phyloP scores from a whole-genome alignment of 2,329 filamentous ascomycete genomes.

The Cercospora sojina region DNA sequence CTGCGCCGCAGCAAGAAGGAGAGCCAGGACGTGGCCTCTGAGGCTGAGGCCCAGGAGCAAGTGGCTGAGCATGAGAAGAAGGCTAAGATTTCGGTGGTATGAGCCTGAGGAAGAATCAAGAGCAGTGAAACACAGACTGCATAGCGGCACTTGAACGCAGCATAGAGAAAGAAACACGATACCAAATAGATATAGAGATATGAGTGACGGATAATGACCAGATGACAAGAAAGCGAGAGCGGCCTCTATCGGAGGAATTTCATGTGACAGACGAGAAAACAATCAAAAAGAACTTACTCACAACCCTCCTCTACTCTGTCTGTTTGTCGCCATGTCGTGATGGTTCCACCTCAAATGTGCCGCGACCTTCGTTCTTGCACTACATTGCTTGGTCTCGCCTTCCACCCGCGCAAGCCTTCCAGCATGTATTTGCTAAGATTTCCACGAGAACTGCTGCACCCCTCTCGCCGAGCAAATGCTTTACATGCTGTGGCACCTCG shows the following conservation, averaged over 20 bases:
- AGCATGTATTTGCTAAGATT: neutral
- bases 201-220: conserved; percentile 8
- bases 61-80: conserved; percentile 18
- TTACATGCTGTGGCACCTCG: neutral
- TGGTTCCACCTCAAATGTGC: neutral
- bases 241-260: neutral
- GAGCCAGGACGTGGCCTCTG: conserved; percentile 19
- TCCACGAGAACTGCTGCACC: neutral
- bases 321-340: neutral
- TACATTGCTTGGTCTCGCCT: conserved; percentile 1
- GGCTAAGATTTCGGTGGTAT: conserved; percentile 11
- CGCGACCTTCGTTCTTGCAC: neutral
- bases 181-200: neutral
- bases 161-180: neutral
- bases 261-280: neutral
- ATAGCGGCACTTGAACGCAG: conserved; percentile 7
- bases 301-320: neutral
- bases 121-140: neutral
- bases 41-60: conserved; percentile 21
- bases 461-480: conserved; percentile 1
- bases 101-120: conserved; percentile 6
- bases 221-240: neutral
- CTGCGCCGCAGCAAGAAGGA: conserved; percentile 24
- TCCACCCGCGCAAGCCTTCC: neutral
- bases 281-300: neutral